A percentile compares a stretch with the other conserved stretches of the same genome.
Evolutionary conservation across 495 filamentous ascomycete species (phyloP).

Genomic region (Penicillium diatomitis): DNA sequence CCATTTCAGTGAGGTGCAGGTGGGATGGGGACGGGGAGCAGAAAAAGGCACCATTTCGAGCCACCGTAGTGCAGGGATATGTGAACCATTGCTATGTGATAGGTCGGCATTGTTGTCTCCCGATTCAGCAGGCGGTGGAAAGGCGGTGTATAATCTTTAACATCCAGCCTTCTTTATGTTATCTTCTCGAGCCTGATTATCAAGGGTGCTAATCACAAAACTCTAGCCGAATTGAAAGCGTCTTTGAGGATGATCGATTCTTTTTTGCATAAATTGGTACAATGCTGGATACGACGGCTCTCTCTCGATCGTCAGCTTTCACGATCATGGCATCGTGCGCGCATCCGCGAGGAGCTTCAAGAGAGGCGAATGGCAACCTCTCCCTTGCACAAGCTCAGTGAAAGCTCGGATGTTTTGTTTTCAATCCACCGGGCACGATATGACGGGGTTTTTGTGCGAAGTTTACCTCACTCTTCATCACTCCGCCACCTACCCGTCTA

Average conservation of each 20-base stretch:
- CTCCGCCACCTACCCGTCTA: conserved; percentile 24
- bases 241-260: neutral
- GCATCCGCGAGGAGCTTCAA: conserved; percentile 36
- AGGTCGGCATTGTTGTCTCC: too few species aligned
- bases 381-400: conserved; percentile 33
- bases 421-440: conserved; percentile 35
- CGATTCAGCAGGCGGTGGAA: neutral
- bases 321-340: conserved; percentile 31
- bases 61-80: neutral
- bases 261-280: neutral
- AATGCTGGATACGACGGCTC: neutral
- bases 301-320: neutral
- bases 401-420: conserved; percentile 46
- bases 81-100: neutral
- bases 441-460: conserved; percentile 29
- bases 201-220: neutral
- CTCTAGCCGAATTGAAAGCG: neutral
- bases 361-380: conserved; percentile 30
- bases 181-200: too few species aligned
- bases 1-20: neutral
- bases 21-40: too few species aligned
- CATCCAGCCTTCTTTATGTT: neutral
- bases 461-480: conserved; percentile 21
- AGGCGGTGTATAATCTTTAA: too few species aligned
- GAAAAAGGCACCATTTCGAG: neutral